These are phyloP conservation scores for Pythium periplocum DNA, from an alignment of 352 stramenopile species.

Conservation along the genomic window DNA sequence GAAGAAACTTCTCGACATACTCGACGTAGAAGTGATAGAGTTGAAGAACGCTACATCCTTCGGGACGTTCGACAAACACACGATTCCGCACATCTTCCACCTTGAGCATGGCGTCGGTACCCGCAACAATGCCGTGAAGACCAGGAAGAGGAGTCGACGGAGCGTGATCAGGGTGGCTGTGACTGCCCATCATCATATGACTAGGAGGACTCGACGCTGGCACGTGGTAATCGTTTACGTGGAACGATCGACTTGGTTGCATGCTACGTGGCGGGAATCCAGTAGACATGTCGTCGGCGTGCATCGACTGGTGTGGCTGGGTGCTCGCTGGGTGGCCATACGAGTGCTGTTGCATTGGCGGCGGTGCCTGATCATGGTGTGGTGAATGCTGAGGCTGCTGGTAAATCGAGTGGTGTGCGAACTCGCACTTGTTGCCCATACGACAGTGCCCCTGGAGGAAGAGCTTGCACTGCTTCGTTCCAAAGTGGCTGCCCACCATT, in stretches of 20 bases:
- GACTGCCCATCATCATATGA: no score
- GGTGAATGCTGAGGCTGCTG: constrained; percentile 11
- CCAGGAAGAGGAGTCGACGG: no score
- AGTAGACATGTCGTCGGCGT: no score
- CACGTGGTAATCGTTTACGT: background rate
- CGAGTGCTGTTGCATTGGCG: constrained; percentile 1
- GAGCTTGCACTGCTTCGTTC: constrained; percentile 76
- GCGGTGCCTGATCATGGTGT: constrained; percentile 3
- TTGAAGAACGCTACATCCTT: constrained; percentile 96
- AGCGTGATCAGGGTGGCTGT: no score
- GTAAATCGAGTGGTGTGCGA: constrained; percentile 47
- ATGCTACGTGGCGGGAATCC: no score
- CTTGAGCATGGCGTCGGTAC: no score
- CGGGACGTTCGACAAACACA: constrained; percentile 86
- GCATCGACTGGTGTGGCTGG: constrained; percentile 7
- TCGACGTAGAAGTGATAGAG: constrained; percentile 96
- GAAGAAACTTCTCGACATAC: no score
- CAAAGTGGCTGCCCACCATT: constrained; percentile 8
- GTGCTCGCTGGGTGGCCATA: constrained; percentile 1
- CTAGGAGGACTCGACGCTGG: no score
- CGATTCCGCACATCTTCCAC: constrained; percentile 69
- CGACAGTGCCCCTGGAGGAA: constrained; percentile 80
- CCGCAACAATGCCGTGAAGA: no score
- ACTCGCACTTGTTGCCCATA: constrained; percentile 86
- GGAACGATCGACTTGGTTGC: constrained; percentile 4